Evolutionary conservation across 805 yeast species (phyloP).

Genomic region (Cyberlindnera nakhonratchasimensis): DNA sequence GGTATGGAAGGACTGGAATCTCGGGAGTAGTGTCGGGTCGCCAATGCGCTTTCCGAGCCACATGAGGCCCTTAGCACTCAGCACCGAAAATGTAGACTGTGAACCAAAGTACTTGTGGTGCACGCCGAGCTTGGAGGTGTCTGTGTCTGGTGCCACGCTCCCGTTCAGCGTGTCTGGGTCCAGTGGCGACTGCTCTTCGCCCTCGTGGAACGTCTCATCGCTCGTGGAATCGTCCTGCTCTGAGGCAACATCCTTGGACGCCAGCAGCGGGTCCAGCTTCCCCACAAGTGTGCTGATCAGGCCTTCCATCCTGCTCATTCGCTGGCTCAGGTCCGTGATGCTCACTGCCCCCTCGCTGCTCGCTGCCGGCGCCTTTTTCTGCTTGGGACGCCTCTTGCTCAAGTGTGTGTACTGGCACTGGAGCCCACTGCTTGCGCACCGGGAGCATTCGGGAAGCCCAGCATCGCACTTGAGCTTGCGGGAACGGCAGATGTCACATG

Average conservation of each 20-base stretch:
- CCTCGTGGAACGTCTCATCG: constrained; percentile 1
- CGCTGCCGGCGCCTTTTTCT: background rate
- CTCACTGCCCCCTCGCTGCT: background rate
- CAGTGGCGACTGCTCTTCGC: background rate
- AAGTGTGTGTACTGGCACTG: constrained; percentile 16
- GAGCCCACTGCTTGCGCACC: constrained; percentile 74
- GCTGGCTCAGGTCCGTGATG: constrained; percentile 23
- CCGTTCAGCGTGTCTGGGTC: background rate
- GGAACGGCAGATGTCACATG: constrained; percentile 53
- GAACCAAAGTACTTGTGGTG: constrained; percentile 22
- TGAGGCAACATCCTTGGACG: background rate
- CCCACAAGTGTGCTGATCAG: constrained; percentile 30
- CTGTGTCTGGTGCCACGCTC: background rate
- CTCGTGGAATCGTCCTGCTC: constrained; percentile 2
- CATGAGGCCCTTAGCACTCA: constrained; percentile 38
- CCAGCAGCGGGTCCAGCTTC: constrained; percentile 18
- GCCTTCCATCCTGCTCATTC: constrained; percentile 34
- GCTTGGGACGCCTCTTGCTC: constrained; percentile 8
- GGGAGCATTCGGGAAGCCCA: constrained; percentile 64
- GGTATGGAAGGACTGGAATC: constrained; percentile 26
- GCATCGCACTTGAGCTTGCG: constrained; percentile 83
- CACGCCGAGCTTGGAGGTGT: constrained; percentile 1
- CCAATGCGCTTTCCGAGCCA: constrained; percentile 33
- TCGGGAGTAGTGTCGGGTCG: constrained; percentile 18
- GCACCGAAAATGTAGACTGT: constrained; percentile 34